Conservation (phyloP, 805 yeast genomes). For the Schwanniomyces vanrijiae region DNA sequence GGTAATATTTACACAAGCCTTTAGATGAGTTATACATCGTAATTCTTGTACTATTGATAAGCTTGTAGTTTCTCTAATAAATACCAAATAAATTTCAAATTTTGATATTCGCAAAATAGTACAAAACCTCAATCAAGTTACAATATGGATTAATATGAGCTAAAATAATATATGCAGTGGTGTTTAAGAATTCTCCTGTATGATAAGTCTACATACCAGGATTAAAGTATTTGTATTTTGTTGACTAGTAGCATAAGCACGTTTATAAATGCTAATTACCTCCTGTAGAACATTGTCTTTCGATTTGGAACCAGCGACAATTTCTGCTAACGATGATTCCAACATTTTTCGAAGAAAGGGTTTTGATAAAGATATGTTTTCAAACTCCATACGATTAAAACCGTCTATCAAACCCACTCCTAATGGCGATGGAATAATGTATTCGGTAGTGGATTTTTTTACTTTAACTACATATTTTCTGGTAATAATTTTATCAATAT, state of each 20-base stretch:
- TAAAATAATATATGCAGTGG: not conserved
- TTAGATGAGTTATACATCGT: not conserved
- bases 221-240: conserved; percentile 39
- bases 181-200: conserved; percentile 5
- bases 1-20: conserved; percentile 21
- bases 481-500: conserved; percentile 73
- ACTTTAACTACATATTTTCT: conserved; percentile 65
- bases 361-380: conserved; percentile 62
- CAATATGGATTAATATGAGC: not conserved
- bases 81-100: not conserved
- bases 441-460: conserved; percentile 35
- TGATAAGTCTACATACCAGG: conserved; percentile 15
- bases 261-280: conserved; percentile 55
- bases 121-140: not conserved
- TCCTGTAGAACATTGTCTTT: conserved; percentile 56
- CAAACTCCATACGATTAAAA: conserved; percentile 75
- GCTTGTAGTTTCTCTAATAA: not conserved
- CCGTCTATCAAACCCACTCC: conserved; percentile 90
- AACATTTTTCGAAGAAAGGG: conserved; percentile 81
- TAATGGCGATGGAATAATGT: conserved; percentile 72
- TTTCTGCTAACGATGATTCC: conserved; percentile 64
- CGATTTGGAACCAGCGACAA: conserved; percentile 62
- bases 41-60: not conserved
- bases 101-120: not conserved
- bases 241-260: conserved; percentile 52